Evolutionary conservation across 75 land plant species (phyloP).

Genomic region (Cunninghamia lanceolata): DNA sequence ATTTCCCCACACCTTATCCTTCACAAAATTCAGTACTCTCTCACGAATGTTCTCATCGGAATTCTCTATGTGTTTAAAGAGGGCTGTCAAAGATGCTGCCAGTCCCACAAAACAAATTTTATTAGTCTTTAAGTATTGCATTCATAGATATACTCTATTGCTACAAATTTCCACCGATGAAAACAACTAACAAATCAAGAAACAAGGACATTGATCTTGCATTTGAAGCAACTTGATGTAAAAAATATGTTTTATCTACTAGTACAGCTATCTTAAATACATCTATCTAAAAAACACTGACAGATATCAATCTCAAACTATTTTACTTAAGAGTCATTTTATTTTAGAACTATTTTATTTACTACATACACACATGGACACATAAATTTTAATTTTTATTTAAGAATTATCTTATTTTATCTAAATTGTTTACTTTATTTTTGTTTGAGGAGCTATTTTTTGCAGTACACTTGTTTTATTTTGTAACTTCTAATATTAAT

Average conservation of each 20-base stretch:
- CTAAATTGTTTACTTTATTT: no score
- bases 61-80: constrained; percentile 81
- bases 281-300: no score
- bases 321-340: no score
- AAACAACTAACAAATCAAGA: background rate
- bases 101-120: constrained; percentile 5
- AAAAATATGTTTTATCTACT: background rate
- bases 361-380: no score
- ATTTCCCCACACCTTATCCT: constrained; percentile 63
- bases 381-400: no score
- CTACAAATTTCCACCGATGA: background rate
- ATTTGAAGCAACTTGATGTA: background rate
- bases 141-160: background rate
- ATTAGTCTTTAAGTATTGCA: background rate
- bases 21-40: constrained; percentile 73
- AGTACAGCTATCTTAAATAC: no score
- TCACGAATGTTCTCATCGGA: constrained; percentile 87
- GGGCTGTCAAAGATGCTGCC: constrained; percentile 84
- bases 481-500: no score
- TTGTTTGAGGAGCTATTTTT: no score
- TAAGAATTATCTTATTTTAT: no score
- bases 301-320: no score
- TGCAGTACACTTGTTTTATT: no score
- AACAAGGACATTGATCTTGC: background rate
- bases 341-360: no score